Evolutionary conservation across 2,329 filamentous ascomycete genomes (phyloP), one percentile per base, ranked within the genome.

Genomic region (Cercospora sp.): DNA sequence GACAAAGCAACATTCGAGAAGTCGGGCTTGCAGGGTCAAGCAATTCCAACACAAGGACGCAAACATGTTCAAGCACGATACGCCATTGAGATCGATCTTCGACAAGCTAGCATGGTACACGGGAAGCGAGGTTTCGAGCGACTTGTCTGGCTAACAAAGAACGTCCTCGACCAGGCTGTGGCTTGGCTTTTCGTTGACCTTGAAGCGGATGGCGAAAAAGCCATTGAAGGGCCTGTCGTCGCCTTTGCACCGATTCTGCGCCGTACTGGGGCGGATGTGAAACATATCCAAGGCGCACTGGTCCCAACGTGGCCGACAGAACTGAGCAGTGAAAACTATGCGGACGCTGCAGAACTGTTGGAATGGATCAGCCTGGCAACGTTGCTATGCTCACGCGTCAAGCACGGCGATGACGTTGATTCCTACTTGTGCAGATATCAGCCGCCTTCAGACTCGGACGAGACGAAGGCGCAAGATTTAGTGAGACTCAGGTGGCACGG

Each of bases 71-170:
- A 91, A 76, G 87, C 89, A 64, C 85, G 92, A 79, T 98, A 91
- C 85, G 78, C 90, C 30, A 87, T 98, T 57, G 88, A 94, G 73
- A 84, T 91, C 61, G 89, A 98, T 68, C 85, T 99, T 30, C 87
- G 89, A 18, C 83, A 85, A 5, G 86, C 89, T 0, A 89, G 89
- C 0, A 97, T 97, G 92, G 78, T 92, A 7, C 90, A 89, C 64
- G 93, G 93, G 3, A 95, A 93, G 78, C 93, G 91, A 71, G 90
- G 89, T 0, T 97, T 96, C 75, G 90, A 94, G 70, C 85, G 92
- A 57, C 82, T 97, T 13, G 78, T 90, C 6, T 91, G 91, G 84
- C 92, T 93, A 13, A 93, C 89, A 78, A 89, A 90, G 73, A 92
- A 93, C 70, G 92, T 92, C 23, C 83, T 97, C 23, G 87, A 85